Percentiles rank a stretch among this genome's conserved stretches.
Evolutionary conservation across 2,329 filamentous ascomycete genomes (phyloP).

Genomic region (Penicillium sp.): DNA sequence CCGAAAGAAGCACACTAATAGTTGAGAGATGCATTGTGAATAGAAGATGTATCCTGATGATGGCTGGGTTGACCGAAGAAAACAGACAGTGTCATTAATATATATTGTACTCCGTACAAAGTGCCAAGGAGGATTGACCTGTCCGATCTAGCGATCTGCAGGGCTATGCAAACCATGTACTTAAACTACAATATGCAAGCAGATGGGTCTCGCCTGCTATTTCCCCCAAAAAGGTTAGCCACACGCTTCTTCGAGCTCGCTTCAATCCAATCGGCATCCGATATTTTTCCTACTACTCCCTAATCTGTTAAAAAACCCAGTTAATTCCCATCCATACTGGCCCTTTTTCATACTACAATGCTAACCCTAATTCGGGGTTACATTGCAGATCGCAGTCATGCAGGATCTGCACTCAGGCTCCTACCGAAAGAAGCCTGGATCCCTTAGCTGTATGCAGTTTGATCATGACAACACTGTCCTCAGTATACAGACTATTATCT

Average conservation of each 20-base stretch:
- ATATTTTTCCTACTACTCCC: slow-evolving; percentile 15
- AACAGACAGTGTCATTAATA: background rate
- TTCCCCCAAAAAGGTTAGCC: slow-evolving; percentile 19
- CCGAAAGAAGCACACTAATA: background rate
- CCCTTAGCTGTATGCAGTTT: too few species aligned
- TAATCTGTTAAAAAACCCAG: too few species aligned
- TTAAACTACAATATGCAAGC: background rate
- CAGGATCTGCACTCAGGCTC: too few species aligned
- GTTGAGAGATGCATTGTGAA: slow-evolving; percentile 2
- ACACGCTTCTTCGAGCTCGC: slow-evolving; percentile 26
- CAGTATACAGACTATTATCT: too few species aligned
- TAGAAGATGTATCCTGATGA: too few species aligned
- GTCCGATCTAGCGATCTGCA: background rate
- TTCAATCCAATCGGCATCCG: slow-evolving; percentile 22
- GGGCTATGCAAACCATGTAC: background rate
- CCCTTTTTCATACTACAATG: too few species aligned
- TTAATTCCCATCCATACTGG: too few species aligned
- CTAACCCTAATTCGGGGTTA: too few species aligned
- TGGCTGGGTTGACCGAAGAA: too few species aligned
- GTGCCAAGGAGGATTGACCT: background rate
- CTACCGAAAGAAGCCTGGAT: too few species aligned
- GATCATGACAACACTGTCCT: too few species aligned
- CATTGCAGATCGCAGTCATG: too few species aligned
- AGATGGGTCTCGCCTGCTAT: slow-evolving; percentile 9
- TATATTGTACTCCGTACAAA: background rate